phyloP scores from a whole-genome alignment of 2,329 filamentous ascomycete genomes.

The Phaeosphaeriaceae sp. region DNA sequence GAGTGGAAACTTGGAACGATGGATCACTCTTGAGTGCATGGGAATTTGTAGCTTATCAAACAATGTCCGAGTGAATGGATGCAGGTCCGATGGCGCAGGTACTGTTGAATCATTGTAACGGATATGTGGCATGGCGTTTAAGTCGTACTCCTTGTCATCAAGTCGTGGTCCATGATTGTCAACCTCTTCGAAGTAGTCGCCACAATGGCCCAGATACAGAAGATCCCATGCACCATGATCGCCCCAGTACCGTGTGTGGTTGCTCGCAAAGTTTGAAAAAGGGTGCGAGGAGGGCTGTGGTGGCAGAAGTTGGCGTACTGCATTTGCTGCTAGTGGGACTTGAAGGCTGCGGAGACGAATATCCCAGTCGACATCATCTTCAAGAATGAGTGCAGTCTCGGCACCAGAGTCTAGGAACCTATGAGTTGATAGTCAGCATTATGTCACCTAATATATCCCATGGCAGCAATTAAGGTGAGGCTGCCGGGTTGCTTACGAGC shows the following conservation, averaged over 20 bases:
- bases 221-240: conserved; percentile 50
- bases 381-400: conserved; percentile 52
- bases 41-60: conserved; percentile 46
- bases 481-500: conserved; percentile 37
- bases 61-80: conserved; percentile 49
- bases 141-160: conserved; percentile 28
- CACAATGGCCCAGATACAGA: conserved; percentile 54
- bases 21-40: conserved; percentile 46
- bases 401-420: conserved; percentile 53
- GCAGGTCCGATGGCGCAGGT: conserved; percentile 44
- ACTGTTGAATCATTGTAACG: conserved; percentile 48
- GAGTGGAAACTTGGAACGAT: conserved; percentile 51
- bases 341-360: conserved; percentile 53
- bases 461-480: conserved; percentile 16
- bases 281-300: conserved; percentile 29
- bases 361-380: conserved; percentile 57
- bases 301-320: conserved; percentile 47
- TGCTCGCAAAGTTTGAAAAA: conserved; percentile 22
- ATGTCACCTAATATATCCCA: neutral
- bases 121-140: conserved; percentile 42
- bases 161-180: conserved; percentile 38
- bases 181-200: conserved; percentile 49
- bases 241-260: conserved; percentile 50
- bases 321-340: conserved; percentile 50
- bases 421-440: conserved; percentile 19